Percentiles rank a stretch among this genome's conserved stretches.
Evolutionary conservation across 2,329 filamentous ascomycete genomes (phyloP).

Genomic region (Diatrype stigma): DNA sequence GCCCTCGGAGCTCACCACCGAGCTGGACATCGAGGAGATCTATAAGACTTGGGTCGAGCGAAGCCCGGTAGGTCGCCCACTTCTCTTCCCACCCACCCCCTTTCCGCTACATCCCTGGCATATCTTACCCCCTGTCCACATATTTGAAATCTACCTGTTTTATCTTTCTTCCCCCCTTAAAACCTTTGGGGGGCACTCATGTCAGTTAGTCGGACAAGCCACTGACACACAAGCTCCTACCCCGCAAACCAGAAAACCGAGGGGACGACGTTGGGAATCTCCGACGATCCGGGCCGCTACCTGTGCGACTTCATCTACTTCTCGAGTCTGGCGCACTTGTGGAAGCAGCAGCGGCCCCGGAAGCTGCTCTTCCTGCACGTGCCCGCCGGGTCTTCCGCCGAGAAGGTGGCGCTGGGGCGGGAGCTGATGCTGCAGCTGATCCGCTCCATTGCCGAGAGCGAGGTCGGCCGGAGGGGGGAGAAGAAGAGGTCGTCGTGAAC

Average conservation of each 20-base stretch:
- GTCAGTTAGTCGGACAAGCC: too few relatives aligned
- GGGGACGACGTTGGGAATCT: conserved; percentile 50
- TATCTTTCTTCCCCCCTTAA: too few relatives aligned
- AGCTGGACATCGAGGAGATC: conserved; percentile 55
- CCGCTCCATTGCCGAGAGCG: conserved; percentile 48
- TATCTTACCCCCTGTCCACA: too few relatives aligned
- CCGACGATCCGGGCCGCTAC: conserved; percentile 67
- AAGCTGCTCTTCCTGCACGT: conserved; percentile 71
- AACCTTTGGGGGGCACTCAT: too few relatives aligned
- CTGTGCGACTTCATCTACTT: conserved; percentile 79
- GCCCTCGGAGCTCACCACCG: conserved; percentile 53
- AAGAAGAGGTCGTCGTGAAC: not conserved
- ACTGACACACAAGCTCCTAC: too few relatives aligned
- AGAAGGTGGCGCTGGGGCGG: conserved; percentile 43
- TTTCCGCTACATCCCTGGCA: too few relatives aligned
- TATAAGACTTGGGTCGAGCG: conserved; percentile 50
- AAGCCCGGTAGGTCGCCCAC: conserved; percentile 39
- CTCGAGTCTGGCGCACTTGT: conserved; percentile 58
- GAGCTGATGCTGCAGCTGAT: conserved; percentile 52
- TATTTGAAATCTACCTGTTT: too few relatives aligned
- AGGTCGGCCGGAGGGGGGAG: conserved; percentile 6
- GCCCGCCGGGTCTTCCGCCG: conserved; percentile 53
- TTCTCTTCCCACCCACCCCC: too few relatives aligned
- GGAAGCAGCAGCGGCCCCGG: conserved; percentile 39
- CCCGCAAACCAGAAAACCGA: conserved; percentile 24